Percentiles rank a stretch among this genome's conserved stretches.
Evolutionary conservation across 139 green algal species (phyloP).

Genomic region (Chlorella sorokiniana): DNA sequence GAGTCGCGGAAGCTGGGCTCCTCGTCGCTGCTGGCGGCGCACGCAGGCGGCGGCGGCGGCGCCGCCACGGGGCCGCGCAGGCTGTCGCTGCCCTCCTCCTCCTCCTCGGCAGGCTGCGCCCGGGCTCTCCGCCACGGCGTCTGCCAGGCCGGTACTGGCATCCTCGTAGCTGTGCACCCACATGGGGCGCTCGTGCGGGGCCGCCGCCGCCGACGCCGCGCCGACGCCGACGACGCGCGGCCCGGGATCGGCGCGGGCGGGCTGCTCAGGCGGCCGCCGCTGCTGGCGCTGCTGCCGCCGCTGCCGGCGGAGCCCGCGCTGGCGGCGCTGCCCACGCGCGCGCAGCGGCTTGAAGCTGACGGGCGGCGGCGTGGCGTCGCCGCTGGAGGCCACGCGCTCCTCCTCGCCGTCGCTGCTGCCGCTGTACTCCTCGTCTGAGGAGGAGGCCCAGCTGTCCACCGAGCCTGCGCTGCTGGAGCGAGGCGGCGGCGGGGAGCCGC

Average conservation of each 20-base stretch:
- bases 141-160: background rate
- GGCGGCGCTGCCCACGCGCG: background rate
- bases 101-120: too few species aligned
- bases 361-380: too few species aligned
- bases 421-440: slow-evolving; percentile 29
- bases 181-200: background rate
- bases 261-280: slow-evolving; percentile 10
- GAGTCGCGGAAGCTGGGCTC: slow-evolving; percentile 36
- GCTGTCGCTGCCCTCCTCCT: too few species aligned
- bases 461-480: background rate
- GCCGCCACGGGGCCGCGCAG: background rate
- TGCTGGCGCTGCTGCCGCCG: slow-evolving; percentile 10
- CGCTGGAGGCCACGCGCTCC: background rate
- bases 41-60: background rate
- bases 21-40: slow-evolving; percentile 23
- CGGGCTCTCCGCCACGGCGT: background rate
- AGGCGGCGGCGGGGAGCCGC: background rate
- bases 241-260: slow-evolving; percentile 18
- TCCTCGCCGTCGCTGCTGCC: slow-evolving; percentile 3
- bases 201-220: too few species aligned
- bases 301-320: background rate
- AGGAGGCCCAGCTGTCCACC: slow-evolving; percentile 26
- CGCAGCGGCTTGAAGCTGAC: background rate
- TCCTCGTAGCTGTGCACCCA: slow-evolving; percentile 10
- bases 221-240: too few species aligned